phyloP scores from a whole-genome alignment of 768 basidiomycete genomes.

The Multifurca ochricompacta region DNA sequence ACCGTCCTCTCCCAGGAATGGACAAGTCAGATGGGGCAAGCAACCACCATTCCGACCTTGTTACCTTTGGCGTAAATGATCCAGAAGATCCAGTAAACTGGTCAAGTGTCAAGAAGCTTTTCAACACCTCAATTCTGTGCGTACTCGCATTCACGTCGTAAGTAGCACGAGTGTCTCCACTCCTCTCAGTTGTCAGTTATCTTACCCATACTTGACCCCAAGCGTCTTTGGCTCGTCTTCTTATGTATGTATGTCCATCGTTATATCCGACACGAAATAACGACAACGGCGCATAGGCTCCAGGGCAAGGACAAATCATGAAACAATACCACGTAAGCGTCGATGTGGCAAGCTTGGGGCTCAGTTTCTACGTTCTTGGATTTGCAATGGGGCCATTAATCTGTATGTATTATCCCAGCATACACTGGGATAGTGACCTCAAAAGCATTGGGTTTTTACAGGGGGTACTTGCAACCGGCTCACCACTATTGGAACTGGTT shows the following conservation, averaged over 20 bases:
- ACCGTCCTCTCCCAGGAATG: too few species aligned
- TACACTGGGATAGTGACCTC: background rate
- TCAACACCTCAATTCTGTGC: background rate
- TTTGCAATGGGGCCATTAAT: conserved; percentile 21
- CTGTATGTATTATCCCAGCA: conserved; percentile 12
- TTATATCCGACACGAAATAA: background rate
- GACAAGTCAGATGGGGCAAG: background rate
- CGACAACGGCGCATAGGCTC: conserved; percentile 12
- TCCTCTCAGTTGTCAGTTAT: too few species aligned
- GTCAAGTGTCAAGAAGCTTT: conserved; percentile 12
- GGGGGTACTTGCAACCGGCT: background rate
- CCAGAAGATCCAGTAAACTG: conserved; percentile 22
- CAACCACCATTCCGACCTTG: background rate
- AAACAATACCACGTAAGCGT: conserved; percentile 16
- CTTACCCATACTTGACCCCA: background rate
- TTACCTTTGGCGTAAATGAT: conserved; percentile 13
- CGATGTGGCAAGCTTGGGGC: conserved; percentile 20
- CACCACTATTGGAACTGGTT: background rate
- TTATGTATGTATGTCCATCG: conserved; percentile 18
- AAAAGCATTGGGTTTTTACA: background rate
- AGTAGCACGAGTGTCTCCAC: background rate
- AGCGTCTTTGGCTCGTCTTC: conserved; percentile 19
- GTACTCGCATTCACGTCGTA: conserved; percentile 14
- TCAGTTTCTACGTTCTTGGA: conserved; percentile 24
- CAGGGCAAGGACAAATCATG: conserved; percentile 20